Conservation (phyloP, 352 stramenopile species). For the Pythium apleroticum region DNA sequence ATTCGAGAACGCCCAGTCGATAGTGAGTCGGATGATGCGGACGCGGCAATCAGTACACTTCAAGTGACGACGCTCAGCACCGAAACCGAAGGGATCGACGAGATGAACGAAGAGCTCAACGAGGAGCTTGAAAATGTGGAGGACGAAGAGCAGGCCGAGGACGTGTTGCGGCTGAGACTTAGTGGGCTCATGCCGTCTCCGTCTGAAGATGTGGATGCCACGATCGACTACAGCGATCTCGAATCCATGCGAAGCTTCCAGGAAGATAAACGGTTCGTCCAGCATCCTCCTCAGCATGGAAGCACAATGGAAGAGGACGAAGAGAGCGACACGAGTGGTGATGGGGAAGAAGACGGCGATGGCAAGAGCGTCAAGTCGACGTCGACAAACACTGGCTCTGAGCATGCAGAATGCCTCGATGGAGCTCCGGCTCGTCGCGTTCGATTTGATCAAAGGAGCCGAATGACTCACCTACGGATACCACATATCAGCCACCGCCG, state of each 20-base stretch:
- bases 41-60: background rate
- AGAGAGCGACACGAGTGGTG: background rate
- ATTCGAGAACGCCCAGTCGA: background rate
- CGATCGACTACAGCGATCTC: constrained; percentile 28
- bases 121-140: constrained; percentile 9
- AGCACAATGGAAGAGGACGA: background rate
- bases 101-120: constrained; percentile 10
- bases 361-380: constrained; percentile 28
- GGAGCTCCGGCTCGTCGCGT: constrained; percentile 7
- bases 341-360: constrained; percentile 3
- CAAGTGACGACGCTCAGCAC: constrained; percentile 5
- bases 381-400: constrained; percentile 29
- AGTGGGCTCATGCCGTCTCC: background rate
- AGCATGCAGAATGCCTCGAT: constrained; percentile 23
- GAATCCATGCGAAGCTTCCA: constrained; percentile 20
- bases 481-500: constrained; percentile 11
- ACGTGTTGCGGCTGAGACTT: background rate
- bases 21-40: background rate
- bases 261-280: background rate
- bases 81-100: constrained; percentile 13
- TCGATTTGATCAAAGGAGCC: constrained; percentile 29
- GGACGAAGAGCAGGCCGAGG: background rate
- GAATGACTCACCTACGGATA: constrained; percentile 25
- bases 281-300: background rate
- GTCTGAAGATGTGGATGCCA: background rate